These are phyloP conservation scores for Porphyrellus cyaneotinctus DNA, from an alignment of 768 basidiomycete species.

Conservation along the genomic window DNA sequence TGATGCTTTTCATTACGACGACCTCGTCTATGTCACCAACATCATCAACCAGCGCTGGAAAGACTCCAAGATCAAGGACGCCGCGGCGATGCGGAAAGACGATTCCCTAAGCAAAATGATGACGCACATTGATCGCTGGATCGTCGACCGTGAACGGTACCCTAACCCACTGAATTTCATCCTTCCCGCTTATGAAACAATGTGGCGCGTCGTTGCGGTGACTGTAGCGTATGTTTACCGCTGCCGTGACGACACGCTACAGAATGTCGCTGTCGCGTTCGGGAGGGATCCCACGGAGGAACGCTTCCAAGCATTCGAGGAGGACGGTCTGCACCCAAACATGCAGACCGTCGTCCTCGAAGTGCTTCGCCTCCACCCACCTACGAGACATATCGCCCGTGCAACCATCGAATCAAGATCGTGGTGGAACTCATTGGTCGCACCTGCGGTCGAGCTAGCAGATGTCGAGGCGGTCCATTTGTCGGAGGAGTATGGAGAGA, in stretches of 20 bases:
- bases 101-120: conserved; percentile 34
- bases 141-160: conserved; percentile 30
- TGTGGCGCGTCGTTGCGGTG: conserved; percentile 60
- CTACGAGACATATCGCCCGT: conserved; percentile 24
- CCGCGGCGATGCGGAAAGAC: conserved; percentile 12
- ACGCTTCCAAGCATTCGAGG: conserved; percentile 13
- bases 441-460: conserved; percentile 18
- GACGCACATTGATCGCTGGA: conserved; percentile 30
- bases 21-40: conserved; percentile 37
- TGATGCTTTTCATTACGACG: conserved; percentile 28
- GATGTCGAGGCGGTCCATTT: conserved; percentile 22
- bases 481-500: conserved; percentile 23
- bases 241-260: conserved; percentile 19
- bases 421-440: conserved; percentile 14
- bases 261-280: conserved; percentile 23
- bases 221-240: conserved; percentile 33
- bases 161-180: conserved; percentile 47
- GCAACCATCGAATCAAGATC: background rate
- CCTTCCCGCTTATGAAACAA: conserved; percentile 58
- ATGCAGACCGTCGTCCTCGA: conserved; percentile 27
- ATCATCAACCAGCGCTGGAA: conserved; percentile 36
- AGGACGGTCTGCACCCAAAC: conserved; percentile 12
- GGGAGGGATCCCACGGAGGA: conserved; percentile 23
- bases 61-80: conserved; percentile 20
- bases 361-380: conserved; percentile 29